Evolutionary conservation across 495 filamentous ascomycete genomes (phyloP), one percentile per base, ranked within the genome.

Genomic region (Xylaria cubensis): DNA sequence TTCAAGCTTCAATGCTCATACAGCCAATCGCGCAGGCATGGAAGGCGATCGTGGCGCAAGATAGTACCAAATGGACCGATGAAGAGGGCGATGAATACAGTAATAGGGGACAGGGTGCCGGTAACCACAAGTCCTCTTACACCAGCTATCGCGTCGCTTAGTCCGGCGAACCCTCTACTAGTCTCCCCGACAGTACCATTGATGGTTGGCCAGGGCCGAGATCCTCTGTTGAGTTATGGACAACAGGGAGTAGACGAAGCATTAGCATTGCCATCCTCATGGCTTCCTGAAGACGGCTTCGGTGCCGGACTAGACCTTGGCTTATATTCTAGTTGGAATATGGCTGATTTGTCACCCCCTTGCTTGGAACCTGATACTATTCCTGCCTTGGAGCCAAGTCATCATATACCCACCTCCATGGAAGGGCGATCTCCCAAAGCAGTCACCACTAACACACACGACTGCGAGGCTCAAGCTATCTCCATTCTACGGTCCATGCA

Each of bases 1-100:
- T 61, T 80, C 50, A 77, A 75, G 1, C 75, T 79, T 56, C 74
- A 74, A 70, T 84, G 82, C 72, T 79, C 82, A 42, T 84, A 84
- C 74, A 82, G 82, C 68, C 76, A 77, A 64, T 82, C 82, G 46
- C 76, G 78, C 46, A 78, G 76, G 39, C 69, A 72, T 66, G 74
- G 76, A 41, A 78, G 69, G 39, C 74, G 72, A 9, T 62, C 39
- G 34, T 71, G 26, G 69, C 34, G 69, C 36, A 67, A 24, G 56
- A 67, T 44, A 42, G 15, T 12, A 46, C 56, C 68, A n/a, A n/a
- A 66, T 13, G 26, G 53, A 8, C 53, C 15, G 26, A 56, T 26
- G 56, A 67, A 24, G 56, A 71, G 29, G 56, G 36, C n/a, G 15
- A 41, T 46, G 15, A 7, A 26, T 44, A 67, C 44, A 21, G 13